Percentiles rank a stretch among this genome's conserved stretches.
phyloP scores from a whole-genome alignment of 208 protist species.

The Herpetomonas samuelpessoai region DNA sequence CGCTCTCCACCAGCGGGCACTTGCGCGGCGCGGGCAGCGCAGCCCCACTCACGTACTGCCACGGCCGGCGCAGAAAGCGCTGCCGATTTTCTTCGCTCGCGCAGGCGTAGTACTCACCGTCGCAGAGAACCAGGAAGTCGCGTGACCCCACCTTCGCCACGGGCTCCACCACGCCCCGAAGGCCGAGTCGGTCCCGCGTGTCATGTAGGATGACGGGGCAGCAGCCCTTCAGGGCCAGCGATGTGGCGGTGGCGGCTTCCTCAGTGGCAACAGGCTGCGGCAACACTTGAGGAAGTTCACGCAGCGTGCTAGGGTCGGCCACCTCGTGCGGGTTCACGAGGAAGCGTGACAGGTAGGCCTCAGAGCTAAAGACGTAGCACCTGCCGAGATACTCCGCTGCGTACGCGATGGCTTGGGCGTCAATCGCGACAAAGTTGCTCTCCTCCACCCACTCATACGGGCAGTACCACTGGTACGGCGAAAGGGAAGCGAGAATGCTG shows the following conservation, averaged over 20 bases:
- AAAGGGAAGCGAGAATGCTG: conserved; percentile 38
- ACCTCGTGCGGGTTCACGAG: conserved; percentile 53
- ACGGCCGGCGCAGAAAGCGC: conserved; percentile 80
- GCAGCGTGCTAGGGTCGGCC: conserved; percentile 34
- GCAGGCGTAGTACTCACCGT: conserved; percentile 70
- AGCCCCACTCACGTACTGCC: conserved; percentile 75
- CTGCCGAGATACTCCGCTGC: conserved; percentile 59
- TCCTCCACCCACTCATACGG: conserved; percentile 77
- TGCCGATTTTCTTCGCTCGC: conserved; percentile 41
- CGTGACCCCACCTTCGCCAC: conserved; percentile 57
- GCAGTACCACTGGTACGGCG: conserved; percentile 77
- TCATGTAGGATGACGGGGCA: conserved; percentile 91
- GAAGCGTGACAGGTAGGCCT: conserved; percentile 58
- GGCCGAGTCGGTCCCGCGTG: conserved; percentile 68
- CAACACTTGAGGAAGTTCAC: conserved; percentile 47
- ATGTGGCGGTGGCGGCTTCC: background rate
- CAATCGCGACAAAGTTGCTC: conserved; percentile 36
- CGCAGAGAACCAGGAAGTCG: conserved; percentile 70
- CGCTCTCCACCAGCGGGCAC: conserved; percentile 48
- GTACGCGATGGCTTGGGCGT: conserved; percentile 10
- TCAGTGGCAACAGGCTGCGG: conserved; percentile 21
- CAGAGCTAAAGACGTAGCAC: conserved; percentile 76
- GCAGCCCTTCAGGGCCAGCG: conserved; percentile 36
- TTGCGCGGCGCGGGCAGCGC: conserved; percentile 61
- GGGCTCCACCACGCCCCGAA: conserved; percentile 78